Conservation (phyloP, 495 filamentous ascomycete genomes). For the Penicillium daleae region DNA sequence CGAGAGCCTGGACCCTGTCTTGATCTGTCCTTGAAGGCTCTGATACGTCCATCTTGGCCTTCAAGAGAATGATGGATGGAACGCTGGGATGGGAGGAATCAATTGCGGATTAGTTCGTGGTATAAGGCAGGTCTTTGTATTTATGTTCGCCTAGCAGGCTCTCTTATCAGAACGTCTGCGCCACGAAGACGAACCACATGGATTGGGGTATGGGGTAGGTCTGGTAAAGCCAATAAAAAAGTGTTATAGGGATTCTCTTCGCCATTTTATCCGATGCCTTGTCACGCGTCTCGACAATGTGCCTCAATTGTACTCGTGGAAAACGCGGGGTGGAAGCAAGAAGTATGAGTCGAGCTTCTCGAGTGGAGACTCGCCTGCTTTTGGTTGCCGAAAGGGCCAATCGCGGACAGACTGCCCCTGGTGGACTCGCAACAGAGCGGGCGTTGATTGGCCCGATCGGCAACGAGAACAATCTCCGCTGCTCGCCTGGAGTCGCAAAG, state of each 20-base stretch:
- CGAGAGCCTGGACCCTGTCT: not conserved
- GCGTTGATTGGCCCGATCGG: constrained; percentile 9
- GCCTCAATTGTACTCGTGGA: not conserved
- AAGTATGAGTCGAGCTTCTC: not conserved
- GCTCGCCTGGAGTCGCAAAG: constrained; percentile 4
- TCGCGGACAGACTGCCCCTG: not conserved
- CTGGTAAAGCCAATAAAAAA: not conserved
- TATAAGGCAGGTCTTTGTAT: not conserved
- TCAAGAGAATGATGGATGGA: not conserved
- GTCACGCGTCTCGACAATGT: not conserved
- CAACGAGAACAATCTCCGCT: not conserved
- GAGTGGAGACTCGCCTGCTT: not conserved
- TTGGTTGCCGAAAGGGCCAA: constrained; percentile 18
- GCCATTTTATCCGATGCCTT: not conserved
- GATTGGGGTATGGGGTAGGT: not conserved
- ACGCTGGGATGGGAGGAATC: not conserved
- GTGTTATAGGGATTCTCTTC: not conserved
- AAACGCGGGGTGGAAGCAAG: constrained; percentile 11
- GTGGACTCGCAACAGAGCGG: not conserved
- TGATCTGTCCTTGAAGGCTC: constrained; percentile 1
- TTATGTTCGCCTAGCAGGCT: not conserved
- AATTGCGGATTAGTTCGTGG: not conserved
- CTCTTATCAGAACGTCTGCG: not conserved
- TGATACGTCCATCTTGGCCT: not conserved
- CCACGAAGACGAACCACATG: not conserved